These are phyloP conservation scores for Fonsecaea pedrosoi DNA, from an alignment of 2,329 filamentous ascomycete genomes.

Conservation along the genomic window DNA sequence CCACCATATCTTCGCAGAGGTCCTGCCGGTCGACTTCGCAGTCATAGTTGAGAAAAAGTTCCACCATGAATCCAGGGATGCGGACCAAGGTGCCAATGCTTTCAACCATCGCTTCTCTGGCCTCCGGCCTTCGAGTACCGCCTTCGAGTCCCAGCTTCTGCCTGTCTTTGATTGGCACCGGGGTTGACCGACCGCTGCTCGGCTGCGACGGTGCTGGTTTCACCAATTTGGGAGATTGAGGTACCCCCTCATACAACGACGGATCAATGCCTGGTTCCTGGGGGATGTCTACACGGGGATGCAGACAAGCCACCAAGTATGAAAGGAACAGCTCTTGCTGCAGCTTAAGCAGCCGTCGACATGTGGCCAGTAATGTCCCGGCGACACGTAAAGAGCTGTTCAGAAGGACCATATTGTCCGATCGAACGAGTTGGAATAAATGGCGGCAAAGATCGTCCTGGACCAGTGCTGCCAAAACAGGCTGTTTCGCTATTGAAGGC, in stretches of 20 bases:
- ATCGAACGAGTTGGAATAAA: conserved; percentile 93
- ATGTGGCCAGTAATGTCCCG: conserved; percentile 88
- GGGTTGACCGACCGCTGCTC: conserved; percentile 82
- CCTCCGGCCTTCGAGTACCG: conserved; percentile 88
- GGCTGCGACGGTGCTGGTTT: conserved; percentile 78
- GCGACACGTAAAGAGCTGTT: conserved; percentile 92
- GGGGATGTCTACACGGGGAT: conserved; percentile 93
- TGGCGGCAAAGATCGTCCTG: conserved; percentile 93
- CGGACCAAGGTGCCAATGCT: conserved; percentile 88
- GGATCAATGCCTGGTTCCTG: conserved; percentile 89
- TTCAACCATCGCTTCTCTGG: conserved; percentile 97
- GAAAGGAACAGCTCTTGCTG: conserved; percentile 96
- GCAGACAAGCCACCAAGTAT: conserved; percentile 90
- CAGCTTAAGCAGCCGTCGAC: conserved; percentile 85
- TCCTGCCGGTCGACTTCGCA: conserved; percentile 91
- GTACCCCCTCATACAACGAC: conserved; percentile 88
- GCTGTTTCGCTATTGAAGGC: conserved; percentile 91
- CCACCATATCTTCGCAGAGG: conserved; percentile 93
- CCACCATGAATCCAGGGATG: conserved; percentile 92
- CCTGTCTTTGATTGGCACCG: conserved; percentile 88
- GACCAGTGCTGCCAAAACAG: conserved; percentile 82
- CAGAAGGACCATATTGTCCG: conserved; percentile 93
- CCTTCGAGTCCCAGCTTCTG: conserved; percentile 93
- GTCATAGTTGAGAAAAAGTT: conserved; percentile 97
- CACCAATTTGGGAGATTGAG: conserved; percentile 84